Conservation (phyloP, 2,329 filamentous ascomycete species). For the Akanthomyces uredinophilus region DNA sequence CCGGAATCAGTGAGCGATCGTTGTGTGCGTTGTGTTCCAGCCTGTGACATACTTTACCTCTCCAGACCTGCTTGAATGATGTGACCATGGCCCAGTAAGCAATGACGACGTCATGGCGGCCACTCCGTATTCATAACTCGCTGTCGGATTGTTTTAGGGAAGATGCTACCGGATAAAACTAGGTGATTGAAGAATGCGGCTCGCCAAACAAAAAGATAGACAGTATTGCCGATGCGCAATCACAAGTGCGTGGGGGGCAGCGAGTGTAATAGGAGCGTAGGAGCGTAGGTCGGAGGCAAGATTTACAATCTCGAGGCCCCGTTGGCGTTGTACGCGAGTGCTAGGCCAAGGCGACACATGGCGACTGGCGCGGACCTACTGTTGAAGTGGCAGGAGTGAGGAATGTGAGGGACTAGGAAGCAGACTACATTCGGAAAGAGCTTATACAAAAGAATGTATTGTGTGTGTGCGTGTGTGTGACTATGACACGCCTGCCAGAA, state of each 20-base stretch:
- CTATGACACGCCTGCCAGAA: neutral
- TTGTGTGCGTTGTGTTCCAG: neutral
- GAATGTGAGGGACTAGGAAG: neutral
- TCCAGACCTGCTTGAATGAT: neutral
- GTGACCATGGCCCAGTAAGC: conserved; percentile 11
- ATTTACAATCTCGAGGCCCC: neutral
- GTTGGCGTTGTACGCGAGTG: neutral
- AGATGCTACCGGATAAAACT: neutral
- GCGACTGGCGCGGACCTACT: too few species aligned
- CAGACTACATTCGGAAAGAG: neutral
- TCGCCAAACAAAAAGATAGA: neutral
- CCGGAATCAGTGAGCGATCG: neutral
- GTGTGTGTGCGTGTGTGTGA: neutral
- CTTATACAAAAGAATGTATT: conserved; percentile 9
- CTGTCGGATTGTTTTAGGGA: neutral
- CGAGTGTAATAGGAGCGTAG: neutral
- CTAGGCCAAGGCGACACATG: neutral
- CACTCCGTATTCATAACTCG: neutral
- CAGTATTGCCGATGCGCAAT: neutral
- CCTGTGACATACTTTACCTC: conserved; percentile 7
- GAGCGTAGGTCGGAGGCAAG: neutral
- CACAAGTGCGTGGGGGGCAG: neutral
- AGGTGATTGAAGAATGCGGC: neutral
- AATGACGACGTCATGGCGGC: conserved; percentile 8
- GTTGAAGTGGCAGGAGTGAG: neutral